Percentiles rank a stretch among this genome's conserved stretches.
phyloP scores from a whole-genome alignment of 345 rosid species.

The Limnanthes douglasii region DNA sequence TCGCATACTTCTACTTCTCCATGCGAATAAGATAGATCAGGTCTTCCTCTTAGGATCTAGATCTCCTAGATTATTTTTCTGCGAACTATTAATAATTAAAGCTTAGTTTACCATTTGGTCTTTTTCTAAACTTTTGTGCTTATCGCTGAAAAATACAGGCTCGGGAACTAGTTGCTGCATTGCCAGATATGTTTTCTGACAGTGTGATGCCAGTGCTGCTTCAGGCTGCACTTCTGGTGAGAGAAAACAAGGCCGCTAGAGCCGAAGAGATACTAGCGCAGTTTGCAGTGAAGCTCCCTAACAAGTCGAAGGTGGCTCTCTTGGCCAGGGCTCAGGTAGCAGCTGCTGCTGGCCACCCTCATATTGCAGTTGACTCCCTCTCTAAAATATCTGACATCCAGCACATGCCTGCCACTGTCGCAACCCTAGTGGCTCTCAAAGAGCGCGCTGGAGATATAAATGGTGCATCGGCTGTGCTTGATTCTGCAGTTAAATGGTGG shows the following conservation, averaged over 20 bases:
- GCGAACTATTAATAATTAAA: background rate
- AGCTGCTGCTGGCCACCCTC: constrained; percentile 71
- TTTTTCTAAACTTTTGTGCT: background rate
- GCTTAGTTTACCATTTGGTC: too few relatives aligned
- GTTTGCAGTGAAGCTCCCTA: constrained; percentile 51
- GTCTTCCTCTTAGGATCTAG: constrained; percentile 14
- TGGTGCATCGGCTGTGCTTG: constrained; percentile 61
- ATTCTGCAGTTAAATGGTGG: constrained; percentile 87
- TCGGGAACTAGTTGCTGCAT: constrained; percentile 57
- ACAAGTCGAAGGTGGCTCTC: constrained; percentile 46
- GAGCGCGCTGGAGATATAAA: constrained; percentile 86
- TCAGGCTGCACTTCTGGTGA: constrained; percentile 78
- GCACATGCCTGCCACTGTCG: constrained; percentile 86
- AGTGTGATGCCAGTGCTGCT: constrained; percentile 55
- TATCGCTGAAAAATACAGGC: constrained; percentile 36
- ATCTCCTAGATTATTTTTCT: background rate
- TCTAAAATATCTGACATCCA: constrained; percentile 64
- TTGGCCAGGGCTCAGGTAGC: constrained; percentile 92
- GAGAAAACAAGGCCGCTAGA: constrained; percentile 75
- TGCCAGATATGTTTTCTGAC: constrained; percentile 48
- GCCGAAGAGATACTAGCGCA: constrained; percentile 80
- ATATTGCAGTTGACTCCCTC: constrained; percentile 73
- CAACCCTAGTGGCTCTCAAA: constrained; percentile 78
- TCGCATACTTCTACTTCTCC: constrained; percentile 76
- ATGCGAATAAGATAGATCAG: constrained; percentile 95